Evolutionary conservation across 73 alveolate species (phyloP).

Genomic region (Paramecium sonneborni): DNA sequence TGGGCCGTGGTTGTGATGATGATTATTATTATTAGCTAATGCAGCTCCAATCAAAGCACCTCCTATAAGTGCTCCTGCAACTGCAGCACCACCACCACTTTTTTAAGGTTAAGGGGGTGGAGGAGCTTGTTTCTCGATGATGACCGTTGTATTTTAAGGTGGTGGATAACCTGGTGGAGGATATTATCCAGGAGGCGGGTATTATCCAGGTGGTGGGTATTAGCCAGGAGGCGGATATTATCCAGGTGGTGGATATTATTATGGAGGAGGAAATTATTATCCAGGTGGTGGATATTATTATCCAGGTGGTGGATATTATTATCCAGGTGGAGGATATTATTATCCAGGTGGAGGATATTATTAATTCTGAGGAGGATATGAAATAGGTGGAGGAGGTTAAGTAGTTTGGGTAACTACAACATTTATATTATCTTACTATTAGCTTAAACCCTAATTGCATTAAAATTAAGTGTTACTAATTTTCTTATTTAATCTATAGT

Average conservation of each 20-base stretch:
- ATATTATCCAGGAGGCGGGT: background rate
- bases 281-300: slow-evolving; percentile 2
- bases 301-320: background rate
- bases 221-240: background rate
- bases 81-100: slow-evolving; percentile 32
- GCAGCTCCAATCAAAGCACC: slow-evolving; percentile 53
- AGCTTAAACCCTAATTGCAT: background rate
- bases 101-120: background rate
- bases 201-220: background rate
- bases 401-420: background rate
- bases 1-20: slow-evolving; percentile 11
- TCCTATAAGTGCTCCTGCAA: slow-evolving; percentile 37
- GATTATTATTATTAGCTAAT: background rate
- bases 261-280: background rate
- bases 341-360: background rate
- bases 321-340: slow-evolving; percentile 22
- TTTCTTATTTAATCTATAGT: background rate
- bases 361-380: background rate
- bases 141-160: background rate
- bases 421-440: background rate
- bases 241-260: background rate
- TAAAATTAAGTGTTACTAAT: background rate
- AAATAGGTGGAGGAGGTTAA: background rate
- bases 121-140: background rate
- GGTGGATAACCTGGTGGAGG: background rate